These are phyloP conservation scores for Chaetomidium leptoderma DNA, from an alignment of 495 filamentous ascomycete genomes.

Conservation along the genomic window DNA sequence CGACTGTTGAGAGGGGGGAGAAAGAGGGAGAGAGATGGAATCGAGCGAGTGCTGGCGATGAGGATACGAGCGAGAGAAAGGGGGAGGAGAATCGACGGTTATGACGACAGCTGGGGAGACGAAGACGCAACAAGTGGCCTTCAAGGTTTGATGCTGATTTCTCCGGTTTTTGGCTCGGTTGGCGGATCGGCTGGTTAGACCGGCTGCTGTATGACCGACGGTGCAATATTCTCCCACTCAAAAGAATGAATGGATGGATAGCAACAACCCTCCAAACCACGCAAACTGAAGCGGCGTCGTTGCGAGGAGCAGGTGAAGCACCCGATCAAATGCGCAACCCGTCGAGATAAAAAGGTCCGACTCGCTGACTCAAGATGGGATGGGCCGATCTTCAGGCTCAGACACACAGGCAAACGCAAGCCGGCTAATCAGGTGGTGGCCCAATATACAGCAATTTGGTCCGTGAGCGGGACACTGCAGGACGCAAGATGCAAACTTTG, in stretches of 20 bases:
- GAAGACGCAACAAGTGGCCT: not conserved
- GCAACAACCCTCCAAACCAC: not conserved
- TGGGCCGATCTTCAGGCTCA: not conserved
- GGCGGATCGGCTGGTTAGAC: not conserved
- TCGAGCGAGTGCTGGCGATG: not conserved
- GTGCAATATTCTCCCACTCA: conserved; percentile 4
- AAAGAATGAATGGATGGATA: not conserved
- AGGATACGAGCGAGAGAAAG: not conserved
- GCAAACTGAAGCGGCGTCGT: not conserved
- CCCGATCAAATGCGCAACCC: conserved; percentile 10
- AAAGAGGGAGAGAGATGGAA: not conserved
- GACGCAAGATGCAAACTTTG: conserved; percentile 14
- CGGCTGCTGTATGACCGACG: conserved; percentile 12
- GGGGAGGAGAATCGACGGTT: not conserved
- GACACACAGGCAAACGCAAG: conserved; percentile 21
- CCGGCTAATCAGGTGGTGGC: conserved; percentile 9
- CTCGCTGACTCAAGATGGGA: not conserved
- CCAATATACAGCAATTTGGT: conserved; percentile 27
- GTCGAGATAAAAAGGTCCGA: conserved; percentile 17
- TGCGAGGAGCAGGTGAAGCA: not conserved
- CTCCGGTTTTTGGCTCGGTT: not conserved
- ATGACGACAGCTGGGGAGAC: not conserved
- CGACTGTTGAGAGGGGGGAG: conserved; percentile 1
- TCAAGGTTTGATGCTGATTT: not conserved
- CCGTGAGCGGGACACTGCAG: conserved; percentile 13